Base-by-base conservation (phyloP, 495 filamentous ascomycete species). In the Cladorrhinum samala region DNA sequence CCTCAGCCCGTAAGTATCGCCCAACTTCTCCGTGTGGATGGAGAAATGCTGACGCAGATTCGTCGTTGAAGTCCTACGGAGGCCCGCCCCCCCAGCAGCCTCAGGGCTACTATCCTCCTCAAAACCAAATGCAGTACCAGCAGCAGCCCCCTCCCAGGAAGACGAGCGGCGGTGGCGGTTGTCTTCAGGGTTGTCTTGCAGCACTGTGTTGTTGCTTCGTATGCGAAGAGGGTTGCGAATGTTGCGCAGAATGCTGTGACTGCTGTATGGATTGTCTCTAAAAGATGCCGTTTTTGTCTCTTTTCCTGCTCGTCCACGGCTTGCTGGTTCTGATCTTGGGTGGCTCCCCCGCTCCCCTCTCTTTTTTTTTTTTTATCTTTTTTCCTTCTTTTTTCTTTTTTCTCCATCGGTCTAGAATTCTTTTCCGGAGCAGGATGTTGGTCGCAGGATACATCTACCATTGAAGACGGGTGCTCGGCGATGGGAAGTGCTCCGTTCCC, bases 201-300 rank as follows among this genome's bases (percentile, higher is more conserved):
- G 76, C 78, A 20, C 68, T 89, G 41, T 89, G 85, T 75, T 91
- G 87, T 62, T 89, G 86, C 61, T 89, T 84, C 69, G 78, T 89
- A 19, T 86, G 84, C 58, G 86, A 89, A 62, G 83, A 89, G 69
- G 79, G 84, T 42, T 89, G 87, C 64, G 86, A 88, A 58, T 89
- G 85, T 70, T 89, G 86, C 62, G 79, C 82, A 39, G 85, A 85
- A 1, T 86, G 83, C 65, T 75, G 77, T 63, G 82, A 87, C 59
- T 86, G 84, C 68, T 81, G 73, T 54, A 73, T 77, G 57, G 76
- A 80, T 55, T 81, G 77, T 56, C 80, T 60, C 50, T 72, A 56
- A 72, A 49, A 8, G 39, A 6, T n/a, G 14, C 6, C 9, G 5
- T 2, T 19, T 17, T 9, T 5, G 7, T 40, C 11, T 13, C 14